Evolutionary conservation across 2,329 filamentous ascomycete genomes (phyloP).

Genomic region (Aureobasidium sp.): DNA sequence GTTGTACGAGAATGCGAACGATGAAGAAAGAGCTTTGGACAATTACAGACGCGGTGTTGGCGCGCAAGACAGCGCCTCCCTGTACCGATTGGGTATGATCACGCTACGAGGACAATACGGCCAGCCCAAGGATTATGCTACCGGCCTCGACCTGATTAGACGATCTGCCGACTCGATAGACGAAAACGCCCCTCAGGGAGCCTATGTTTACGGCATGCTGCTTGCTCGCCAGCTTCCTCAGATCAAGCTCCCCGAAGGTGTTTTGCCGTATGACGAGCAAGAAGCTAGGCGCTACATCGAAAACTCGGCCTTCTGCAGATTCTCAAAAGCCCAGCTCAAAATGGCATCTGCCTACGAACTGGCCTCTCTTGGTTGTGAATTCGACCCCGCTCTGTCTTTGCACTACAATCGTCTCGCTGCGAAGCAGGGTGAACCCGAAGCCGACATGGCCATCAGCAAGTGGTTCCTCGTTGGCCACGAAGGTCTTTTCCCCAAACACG

Average conservation of each 20-base stretch:
- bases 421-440: slow-evolving; percentile 84
- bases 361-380: slow-evolving; percentile 87
- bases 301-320: slow-evolving; percentile 91
- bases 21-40: slow-evolving; percentile 79
- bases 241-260: slow-evolving; percentile 65
- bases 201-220: slow-evolving; percentile 85
- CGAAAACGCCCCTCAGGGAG: slow-evolving; percentile 92
- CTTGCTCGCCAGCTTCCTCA: slow-evolving; percentile 86
- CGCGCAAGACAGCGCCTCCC: slow-evolving; percentile 77
- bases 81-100: slow-evolving; percentile 91
- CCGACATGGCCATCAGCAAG: slow-evolving; percentile 91
- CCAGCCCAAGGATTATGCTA: slow-evolving; percentile 69
- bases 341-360: slow-evolving; percentile 96
- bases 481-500: slow-evolving; percentile 86
- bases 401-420: slow-evolving; percentile 95
- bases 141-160: slow-evolving; percentile 73
- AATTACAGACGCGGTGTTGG: slow-evolving; percentile 80
- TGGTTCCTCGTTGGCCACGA: slow-evolving; percentile 98
- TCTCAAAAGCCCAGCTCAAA: slow-evolving; percentile 92
- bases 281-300: slow-evolving; percentile 81
- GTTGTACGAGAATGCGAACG: slow-evolving; percentile 93
- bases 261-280: slow-evolving; percentile 62
- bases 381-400: slow-evolving; percentile 82
- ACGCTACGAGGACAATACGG: slow-evolving; percentile 88
- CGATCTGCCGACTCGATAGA: slow-evolving; percentile 79